These are phyloP conservation scores for Cyberlindnera maritima DNA, from an alignment of 805 yeast genomes.

Conservation along the genomic window DNA sequence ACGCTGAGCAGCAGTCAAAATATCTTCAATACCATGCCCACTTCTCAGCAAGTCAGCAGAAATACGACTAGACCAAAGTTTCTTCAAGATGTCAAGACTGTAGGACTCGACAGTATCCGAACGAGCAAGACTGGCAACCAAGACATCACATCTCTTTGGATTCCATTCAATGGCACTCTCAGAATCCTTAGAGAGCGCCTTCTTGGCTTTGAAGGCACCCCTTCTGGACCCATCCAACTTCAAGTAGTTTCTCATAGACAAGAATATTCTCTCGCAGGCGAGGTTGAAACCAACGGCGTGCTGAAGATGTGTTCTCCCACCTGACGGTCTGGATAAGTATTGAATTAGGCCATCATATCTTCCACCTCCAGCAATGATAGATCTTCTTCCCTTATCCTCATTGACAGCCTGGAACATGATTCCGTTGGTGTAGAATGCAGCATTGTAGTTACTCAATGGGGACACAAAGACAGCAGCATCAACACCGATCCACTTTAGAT, in stretches of 20 bases:
- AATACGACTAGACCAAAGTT: constrained; percentile 75
- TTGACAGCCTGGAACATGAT: constrained; percentile 86
- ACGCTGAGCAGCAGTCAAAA: constrained; percentile 54
- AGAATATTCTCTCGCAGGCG: constrained; percentile 65
- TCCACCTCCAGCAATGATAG: constrained; percentile 85
- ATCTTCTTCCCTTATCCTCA: constrained; percentile 47
- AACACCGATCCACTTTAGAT: constrained; percentile 58
- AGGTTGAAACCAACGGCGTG: constrained; percentile 86
- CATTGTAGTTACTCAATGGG: constrained; percentile 83
- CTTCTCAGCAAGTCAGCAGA: constrained; percentile 65
- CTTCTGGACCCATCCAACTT: constrained; percentile 32
- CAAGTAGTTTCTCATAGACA: constrained; percentile 47
- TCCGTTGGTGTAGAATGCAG: constrained; percentile 74
- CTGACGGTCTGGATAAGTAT: constrained; percentile 58
- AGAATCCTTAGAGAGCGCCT: constrained; percentile 32
- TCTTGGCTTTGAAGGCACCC: constrained; percentile 31
- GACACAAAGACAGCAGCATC: constrained; percentile 56
- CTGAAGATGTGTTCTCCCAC: constrained; percentile 34
- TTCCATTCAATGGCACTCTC: constrained; percentile 43
- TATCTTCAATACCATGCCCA: constrained; percentile 58
- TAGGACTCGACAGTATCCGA: constrained; percentile 47
- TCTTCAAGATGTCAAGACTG: constrained; percentile 61
- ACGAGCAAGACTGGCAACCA: constrained; percentile 67
- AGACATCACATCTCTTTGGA: constrained; percentile 72
- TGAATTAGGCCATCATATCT: constrained; percentile 77